phyloP scores from a whole-genome alignment of 805 yeast genomes.

The Candida ulmi region DNA sequence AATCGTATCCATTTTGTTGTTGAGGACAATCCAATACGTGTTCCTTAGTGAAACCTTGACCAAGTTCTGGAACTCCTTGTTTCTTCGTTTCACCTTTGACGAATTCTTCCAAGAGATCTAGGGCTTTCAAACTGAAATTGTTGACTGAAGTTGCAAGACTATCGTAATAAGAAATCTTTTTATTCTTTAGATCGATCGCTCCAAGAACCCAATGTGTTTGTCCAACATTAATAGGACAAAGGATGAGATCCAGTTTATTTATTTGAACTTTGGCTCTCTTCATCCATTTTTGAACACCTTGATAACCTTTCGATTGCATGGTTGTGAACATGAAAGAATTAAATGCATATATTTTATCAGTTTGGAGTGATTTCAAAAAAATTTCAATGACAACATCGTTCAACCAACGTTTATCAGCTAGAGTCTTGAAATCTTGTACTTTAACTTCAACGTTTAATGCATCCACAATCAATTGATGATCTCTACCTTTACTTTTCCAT shows the following conservation, averaged over 20 bases:
- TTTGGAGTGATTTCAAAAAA: conserved; percentile 43
- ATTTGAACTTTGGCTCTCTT: conserved; percentile 67
- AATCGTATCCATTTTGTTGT: conserved; percentile 86
- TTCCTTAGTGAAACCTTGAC: conserved; percentile 26
- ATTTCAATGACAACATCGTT: conserved; percentile 89
- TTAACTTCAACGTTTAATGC: conserved; percentile 50
- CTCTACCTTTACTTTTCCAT: conserved; percentile 21
- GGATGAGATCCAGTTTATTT: conserved; percentile 53
- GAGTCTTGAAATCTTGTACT: conserved; percentile 63
- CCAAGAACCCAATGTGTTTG: conserved; percentile 92
- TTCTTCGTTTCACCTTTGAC: conserved; percentile 63
- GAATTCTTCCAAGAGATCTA: conserved; percentile 51
- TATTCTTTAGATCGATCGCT: conserved; percentile 57
- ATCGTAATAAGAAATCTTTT: conserved; percentile 67
- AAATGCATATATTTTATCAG: conserved; percentile 53
- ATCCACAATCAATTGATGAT: conserved; percentile 22
- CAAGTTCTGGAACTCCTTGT: conserved; percentile 26
- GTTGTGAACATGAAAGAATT: conserved; percentile 86
- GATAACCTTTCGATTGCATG: conserved; percentile 65
- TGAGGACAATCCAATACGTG: conserved; percentile 57
- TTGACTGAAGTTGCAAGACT: conserved; percentile 50
- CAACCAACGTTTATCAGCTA: conserved; percentile 72
- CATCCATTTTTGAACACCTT: conserved; percentile 81
- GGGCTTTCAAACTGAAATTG: conserved; percentile 28
- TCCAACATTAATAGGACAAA: conserved; percentile 81